Evolutionary conservation across 768 basidiomycete genomes (phyloP).

Genomic region (Termitomyces sp.): DNA sequence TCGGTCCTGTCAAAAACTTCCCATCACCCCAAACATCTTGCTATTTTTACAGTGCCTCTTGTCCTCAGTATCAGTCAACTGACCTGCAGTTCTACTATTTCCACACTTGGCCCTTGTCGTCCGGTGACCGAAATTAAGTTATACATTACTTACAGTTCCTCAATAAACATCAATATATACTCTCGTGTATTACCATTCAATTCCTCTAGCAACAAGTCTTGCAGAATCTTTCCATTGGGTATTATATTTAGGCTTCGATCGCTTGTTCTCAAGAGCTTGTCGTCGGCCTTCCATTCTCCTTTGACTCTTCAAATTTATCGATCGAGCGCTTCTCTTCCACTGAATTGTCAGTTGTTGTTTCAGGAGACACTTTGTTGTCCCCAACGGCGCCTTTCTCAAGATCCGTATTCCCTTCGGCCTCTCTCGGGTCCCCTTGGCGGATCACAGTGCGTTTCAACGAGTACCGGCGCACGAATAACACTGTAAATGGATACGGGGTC

Average conservation of each 20-base stretch:
- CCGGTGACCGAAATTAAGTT: background rate
- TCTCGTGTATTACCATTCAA: too few relatives aligned
- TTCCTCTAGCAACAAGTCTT: background rate
- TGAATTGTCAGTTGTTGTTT: too few relatives aligned
- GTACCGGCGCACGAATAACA: slow-evolving; percentile 57
- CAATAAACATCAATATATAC: too few relatives aligned
- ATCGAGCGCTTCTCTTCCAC: slow-evolving; percentile 24
- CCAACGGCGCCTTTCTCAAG: slow-evolving; percentile 15
- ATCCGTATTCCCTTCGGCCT: slow-evolving; percentile 17
- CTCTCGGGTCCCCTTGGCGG: slow-evolving; percentile 32
- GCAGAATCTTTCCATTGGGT: background rate
- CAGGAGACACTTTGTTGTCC: slow-evolving; percentile 4
- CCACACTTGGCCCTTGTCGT: background rate
- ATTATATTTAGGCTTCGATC: slow-evolving; percentile 3
- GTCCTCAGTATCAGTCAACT: slow-evolving; percentile 8
- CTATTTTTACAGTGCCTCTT: slow-evolving; percentile 3
- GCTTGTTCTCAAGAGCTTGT: slow-evolving; percentile 17
- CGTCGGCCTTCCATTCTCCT: slow-evolving; percentile 18
- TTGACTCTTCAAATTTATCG: slow-evolving; percentile 12
- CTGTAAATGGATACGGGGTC: slow-evolving; percentile 21
- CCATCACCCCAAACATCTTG: background rate
- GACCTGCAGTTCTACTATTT: background rate
- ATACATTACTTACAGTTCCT: too few relatives aligned
- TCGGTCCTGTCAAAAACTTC: background rate
- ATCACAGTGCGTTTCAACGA: slow-evolving; percentile 51